Evolutionary conservation across 345 rosid genomes (phyloP).

Genomic region (Ceriops tagal): DNA sequence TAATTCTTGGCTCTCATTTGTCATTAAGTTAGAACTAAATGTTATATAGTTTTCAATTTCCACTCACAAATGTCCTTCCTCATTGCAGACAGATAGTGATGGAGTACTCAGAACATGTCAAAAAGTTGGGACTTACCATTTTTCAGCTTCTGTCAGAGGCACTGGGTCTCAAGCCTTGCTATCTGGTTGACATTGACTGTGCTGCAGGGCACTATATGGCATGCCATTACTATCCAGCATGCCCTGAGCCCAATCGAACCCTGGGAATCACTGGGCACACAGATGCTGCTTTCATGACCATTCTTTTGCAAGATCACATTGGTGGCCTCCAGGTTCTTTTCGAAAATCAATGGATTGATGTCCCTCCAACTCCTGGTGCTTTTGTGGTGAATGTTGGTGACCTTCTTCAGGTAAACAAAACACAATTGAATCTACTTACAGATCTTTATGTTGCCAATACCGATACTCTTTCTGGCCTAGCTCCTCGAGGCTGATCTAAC

Average conservation of each 20-base stretch:
- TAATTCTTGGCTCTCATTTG: not conserved
- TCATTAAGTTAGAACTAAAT: not conserved
- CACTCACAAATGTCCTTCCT: not conserved
- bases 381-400: conserved; percentile 24
- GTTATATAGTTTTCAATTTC: not conserved
- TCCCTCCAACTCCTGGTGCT: conserved; percentile 12
- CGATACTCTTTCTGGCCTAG: not conserved
- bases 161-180: conserved; percentile 18
- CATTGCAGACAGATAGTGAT: conserved; percentile 21
- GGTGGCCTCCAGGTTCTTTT: conserved; percentile 25
- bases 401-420: conserved; percentile 19
- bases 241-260: conserved; percentile 29
- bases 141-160: conserved; percentile 24
- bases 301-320: conserved; percentile 19
- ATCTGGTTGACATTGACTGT: conserved; percentile 21
- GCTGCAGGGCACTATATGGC: conserved; percentile 14
- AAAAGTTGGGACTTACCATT: conserved; percentile 8
- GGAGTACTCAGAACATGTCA: conserved; percentile 16
- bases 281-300: conserved; percentile 20
- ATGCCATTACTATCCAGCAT: conserved; percentile 32
- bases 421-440: not conserved
- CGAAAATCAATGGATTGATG: conserved; percentile 20
- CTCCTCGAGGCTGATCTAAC: too few species aligned
- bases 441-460: not conserved
- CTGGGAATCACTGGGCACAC: conserved; percentile 19